Conservation (phyloP, 2,329 filamentous ascomycete genomes). For the Pezicula carpinea region DNA sequence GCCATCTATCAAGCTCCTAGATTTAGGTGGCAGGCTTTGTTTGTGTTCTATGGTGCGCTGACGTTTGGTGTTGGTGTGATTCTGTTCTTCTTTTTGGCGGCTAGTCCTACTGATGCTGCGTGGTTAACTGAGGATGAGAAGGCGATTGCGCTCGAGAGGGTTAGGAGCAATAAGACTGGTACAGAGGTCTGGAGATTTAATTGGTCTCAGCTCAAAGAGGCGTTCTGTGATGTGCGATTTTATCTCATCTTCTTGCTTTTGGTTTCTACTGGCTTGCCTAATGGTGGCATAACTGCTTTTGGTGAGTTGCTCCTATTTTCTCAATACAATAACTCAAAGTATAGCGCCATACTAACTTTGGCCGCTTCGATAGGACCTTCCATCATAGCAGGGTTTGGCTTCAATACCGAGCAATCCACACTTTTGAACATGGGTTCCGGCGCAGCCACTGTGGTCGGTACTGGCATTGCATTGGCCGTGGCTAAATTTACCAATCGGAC, state of each 20-base stretch:
- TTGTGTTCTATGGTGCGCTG: constrained; percentile 27
- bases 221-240: constrained; percentile 29
- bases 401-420: background rate
- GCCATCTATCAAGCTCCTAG: no score
- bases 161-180: constrained; percentile 50
- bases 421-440: background rate
- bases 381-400: background rate
- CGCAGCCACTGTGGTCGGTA: background rate
- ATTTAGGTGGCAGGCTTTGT: constrained; percentile 34
- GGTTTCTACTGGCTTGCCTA: no score
- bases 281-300: constrained; percentile 33
- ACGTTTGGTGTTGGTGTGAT: background rate
- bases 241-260: no score
- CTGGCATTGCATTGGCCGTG: background rate
- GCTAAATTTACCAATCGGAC: background rate
- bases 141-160: constrained; percentile 42
- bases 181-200: constrained; percentile 45
- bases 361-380: background rate
- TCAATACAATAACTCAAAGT: no score
- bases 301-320: background rate
- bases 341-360: background rate
- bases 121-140: constrained; percentile 32
- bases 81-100: constrained; percentile 1
- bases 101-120: background rate
- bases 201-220: constrained; percentile 42